These are phyloP conservation scores for Paracamarosporium sp. DNA, from an alignment of 2,329 filamentous ascomycete genomes.

Conservation along the genomic window DNA sequence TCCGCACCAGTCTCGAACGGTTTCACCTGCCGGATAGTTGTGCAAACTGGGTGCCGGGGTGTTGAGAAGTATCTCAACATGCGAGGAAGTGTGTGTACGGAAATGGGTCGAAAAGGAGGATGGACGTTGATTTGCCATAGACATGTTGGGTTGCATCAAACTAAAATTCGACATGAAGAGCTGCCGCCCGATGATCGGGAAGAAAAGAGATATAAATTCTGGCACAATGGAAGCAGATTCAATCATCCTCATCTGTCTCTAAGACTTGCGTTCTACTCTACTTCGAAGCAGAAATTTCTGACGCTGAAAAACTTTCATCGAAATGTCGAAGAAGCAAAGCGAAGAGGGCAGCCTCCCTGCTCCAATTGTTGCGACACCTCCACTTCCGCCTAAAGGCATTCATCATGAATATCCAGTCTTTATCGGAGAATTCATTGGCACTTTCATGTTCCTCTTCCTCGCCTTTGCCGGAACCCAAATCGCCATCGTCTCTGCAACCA, in stretches of 20 bases:
- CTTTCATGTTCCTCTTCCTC: constrained; percentile 3
- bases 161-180: not conserved
- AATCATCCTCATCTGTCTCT: not conserved
- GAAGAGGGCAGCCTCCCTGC: not conserved
- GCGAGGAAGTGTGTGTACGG: not conserved
- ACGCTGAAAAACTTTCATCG: not conserved
- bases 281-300: not conserved
- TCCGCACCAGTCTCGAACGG: not conserved
- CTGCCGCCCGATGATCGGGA: not conserved
- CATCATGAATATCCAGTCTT: constrained; percentile 7
- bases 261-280: not conserved
- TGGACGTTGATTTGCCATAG: not conserved
- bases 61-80: not conserved
- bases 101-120: not conserved
- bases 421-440: constrained; percentile 5
- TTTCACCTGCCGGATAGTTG: not conserved
- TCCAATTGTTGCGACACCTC: not conserved
- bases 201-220: constrained; percentile 3
- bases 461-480: constrained; percentile 2
- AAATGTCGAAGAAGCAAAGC: not conserved
- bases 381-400: not conserved
- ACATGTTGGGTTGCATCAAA: not conserved
- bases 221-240: not conserved
- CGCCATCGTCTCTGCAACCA: not conserved
- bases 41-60: not conserved